phyloP scores from a whole-genome alignment of 2,329 filamentous ascomycete species.

The Bipolaris bicolor region DNA sequence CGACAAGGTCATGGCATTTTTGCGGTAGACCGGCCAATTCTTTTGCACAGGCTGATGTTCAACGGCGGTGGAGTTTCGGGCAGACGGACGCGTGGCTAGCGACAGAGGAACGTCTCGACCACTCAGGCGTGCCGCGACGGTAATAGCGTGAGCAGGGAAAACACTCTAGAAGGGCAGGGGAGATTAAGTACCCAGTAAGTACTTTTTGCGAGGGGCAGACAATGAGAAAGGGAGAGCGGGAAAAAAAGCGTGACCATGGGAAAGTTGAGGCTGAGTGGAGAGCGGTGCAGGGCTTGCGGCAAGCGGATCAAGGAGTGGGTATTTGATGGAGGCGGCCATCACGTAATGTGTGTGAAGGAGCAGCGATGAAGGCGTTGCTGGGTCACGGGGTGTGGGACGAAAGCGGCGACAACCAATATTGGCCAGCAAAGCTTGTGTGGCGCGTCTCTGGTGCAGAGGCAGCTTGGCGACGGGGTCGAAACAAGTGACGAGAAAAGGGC shows the following conservation, averaged over 20 bases:
- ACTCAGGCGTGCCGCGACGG: slow-evolving; percentile 13
- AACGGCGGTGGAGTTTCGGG: slow-evolving; percentile 10
- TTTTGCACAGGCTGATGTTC: slow-evolving; percentile 6
- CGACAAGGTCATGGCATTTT: background rate
- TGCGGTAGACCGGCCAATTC: background rate
- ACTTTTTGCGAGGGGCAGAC: slow-evolving; percentile 2
- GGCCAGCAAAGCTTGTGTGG: slow-evolving; percentile 14
- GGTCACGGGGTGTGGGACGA: background rate
- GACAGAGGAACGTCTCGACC: slow-evolving; percentile 16
- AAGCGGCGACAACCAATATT: slow-evolving; percentile 4
- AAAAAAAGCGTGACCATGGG: slow-evolving; percentile 1
- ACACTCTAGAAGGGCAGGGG: slow-evolving; percentile 4
- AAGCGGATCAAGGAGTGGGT: background rate
- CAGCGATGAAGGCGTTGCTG: background rate
- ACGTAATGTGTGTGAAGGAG: slow-evolving; percentile 9
- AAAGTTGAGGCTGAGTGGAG: too few species aligned
- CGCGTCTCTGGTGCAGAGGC: slow-evolving; percentile 1
- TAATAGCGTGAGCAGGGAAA: slow-evolving; percentile 8
- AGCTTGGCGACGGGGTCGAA: slow-evolving; percentile 11
- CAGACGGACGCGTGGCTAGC: slow-evolving; percentile 22
- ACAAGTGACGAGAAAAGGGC: slow-evolving; percentile 3
- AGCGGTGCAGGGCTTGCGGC: background rate
- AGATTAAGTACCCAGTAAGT: slow-evolving; percentile 10
- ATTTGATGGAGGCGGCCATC: slow-evolving; percentile 1
- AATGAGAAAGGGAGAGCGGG: background rate